Evolutionary conservation across 129 eudicot genomes (phyloP).

Genomic region (sunflower (Helianthus annuus)): DNA sequence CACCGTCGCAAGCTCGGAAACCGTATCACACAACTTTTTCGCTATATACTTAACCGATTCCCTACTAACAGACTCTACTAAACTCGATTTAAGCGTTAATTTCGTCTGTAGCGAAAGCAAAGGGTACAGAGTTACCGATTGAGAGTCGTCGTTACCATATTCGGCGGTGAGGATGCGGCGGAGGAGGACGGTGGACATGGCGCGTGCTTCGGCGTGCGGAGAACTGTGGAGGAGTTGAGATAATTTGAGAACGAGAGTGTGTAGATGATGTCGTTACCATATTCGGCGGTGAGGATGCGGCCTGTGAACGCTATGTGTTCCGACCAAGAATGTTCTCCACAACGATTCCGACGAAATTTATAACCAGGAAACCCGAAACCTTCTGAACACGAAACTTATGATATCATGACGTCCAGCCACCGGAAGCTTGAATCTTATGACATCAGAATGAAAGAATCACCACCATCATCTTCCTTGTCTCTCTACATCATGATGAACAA

Average conservation of each 20-base stretch:
- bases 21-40: constrained; percentile 81
- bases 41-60: constrained; percentile 55
- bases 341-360: no score
- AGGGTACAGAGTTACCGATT: constrained; percentile 42
- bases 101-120: constrained; percentile 50
- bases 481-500: no score
- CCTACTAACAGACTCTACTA: constrained; percentile 45
- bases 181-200: constrained; percentile 76
- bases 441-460: no score
- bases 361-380: no score
- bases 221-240: constrained; percentile 63
- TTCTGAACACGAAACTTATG: no score
- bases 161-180: constrained; percentile 69
- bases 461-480: no score
- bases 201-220: constrained; percentile 56
- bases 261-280: constrained; percentile 73
- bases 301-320: no score
- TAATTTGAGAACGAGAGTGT: constrained; percentile 64
- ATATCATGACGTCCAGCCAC: no score
- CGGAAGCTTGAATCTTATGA: no score
- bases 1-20: constrained; percentile 75
- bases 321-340: no score
- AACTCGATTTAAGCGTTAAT: constrained; percentile 45
- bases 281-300: no score
- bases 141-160: constrained; percentile 47